Percentiles rank a stretch among this genome's conserved stretches.
phyloP scores from a whole-genome alignment of 2,329 filamentous ascomycete species.

The Epichloe coenophiala region DNA sequence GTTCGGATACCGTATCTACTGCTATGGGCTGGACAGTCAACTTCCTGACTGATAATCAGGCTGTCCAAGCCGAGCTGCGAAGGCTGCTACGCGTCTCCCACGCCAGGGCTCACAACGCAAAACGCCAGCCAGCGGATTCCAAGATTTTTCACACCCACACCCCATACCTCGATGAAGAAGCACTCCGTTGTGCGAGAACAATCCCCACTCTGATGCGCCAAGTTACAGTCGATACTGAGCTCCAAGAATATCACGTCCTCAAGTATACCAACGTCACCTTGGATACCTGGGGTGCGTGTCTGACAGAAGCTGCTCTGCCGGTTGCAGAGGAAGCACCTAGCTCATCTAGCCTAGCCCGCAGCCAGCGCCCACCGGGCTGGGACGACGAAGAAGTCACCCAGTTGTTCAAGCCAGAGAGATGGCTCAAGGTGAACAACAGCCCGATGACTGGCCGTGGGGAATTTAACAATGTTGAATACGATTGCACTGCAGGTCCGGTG shows the following conservation, averaged over 20 bases:
- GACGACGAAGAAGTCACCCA: constrained; percentile 11
- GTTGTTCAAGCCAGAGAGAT: constrained; percentile 24
- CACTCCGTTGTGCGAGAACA: constrained; percentile 16
- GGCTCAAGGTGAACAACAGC: constrained; percentile 14
- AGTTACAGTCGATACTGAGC: constrained; percentile 17
- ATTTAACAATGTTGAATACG: background rate
- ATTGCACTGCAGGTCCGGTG: background rate
- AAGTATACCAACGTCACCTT: constrained; percentile 20
- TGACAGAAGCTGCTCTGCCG: background rate
- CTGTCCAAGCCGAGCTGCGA: constrained; percentile 8
- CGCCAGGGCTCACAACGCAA: constrained; percentile 7
- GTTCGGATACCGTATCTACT: constrained; percentile 10
- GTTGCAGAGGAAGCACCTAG: constrained; percentile 5
- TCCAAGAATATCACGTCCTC: constrained; percentile 20
- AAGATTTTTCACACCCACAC: constrained; percentile 14
- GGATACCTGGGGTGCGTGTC: constrained; percentile 13
- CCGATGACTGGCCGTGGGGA: background rate
- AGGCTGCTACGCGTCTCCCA: constrained; percentile 8
- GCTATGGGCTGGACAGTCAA: constrained; percentile 1
- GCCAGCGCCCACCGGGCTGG: constrained; percentile 13
- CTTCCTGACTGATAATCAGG: constrained; percentile 3
- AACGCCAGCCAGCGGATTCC: constrained; percentile 11
- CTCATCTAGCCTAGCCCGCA: constrained; percentile 8
- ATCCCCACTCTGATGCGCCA: constrained; percentile 15
- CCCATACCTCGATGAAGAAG: constrained; percentile 25